phyloP scores from a whole-genome alignment of 2,329 filamentous ascomycete genomes.

The Catunica adiposa region DNA sequence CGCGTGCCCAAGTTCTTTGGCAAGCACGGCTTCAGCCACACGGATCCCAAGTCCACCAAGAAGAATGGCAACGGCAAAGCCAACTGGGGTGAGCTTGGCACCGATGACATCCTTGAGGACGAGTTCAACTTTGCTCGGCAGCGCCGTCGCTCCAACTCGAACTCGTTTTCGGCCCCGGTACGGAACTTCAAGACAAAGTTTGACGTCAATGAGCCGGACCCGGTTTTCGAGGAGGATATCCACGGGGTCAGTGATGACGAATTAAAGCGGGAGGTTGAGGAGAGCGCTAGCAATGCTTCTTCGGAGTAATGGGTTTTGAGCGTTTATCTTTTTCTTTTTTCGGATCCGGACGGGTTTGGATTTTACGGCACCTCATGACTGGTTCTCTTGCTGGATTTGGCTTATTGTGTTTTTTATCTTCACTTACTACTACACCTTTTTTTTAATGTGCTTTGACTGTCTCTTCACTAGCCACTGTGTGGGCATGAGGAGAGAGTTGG shows the following conservation, averaged over 20 bases:
- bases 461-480: no score
- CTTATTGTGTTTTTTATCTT: no score
- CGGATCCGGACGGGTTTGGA: not conserved
- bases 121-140: slow-evolving; percentile 70
- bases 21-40: slow-evolving; percentile 66
- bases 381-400: no score
- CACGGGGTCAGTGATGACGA: slow-evolving; percentile 24
- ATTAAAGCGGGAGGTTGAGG: slow-evolving; percentile 41
- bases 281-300: slow-evolving; percentile 39
- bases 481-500: no score
- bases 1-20: slow-evolving; percentile 83
- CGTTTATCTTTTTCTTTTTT: not conserved
- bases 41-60: slow-evolving; percentile 74
- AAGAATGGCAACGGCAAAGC: slow-evolving; percentile 87
- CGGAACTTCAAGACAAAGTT: slow-evolving; percentile 92
- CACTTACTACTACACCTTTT: no score
- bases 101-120: slow-evolving; percentile 69
- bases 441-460: no score
- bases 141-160: slow-evolving; percentile 86
- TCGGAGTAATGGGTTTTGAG: slow-evolving; percentile 3
- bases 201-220: slow-evolving; percentile 74
- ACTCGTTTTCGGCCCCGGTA: slow-evolving; percentile 50
- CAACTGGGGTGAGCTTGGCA: slow-evolving; percentile 78
- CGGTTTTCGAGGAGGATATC: slow-evolving; percentile 72
- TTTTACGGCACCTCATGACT: not conserved